Base-by-base conservation (phyloP, 2,329 filamentous ascomycete genomes). In the Penicillium sp. region DNA sequence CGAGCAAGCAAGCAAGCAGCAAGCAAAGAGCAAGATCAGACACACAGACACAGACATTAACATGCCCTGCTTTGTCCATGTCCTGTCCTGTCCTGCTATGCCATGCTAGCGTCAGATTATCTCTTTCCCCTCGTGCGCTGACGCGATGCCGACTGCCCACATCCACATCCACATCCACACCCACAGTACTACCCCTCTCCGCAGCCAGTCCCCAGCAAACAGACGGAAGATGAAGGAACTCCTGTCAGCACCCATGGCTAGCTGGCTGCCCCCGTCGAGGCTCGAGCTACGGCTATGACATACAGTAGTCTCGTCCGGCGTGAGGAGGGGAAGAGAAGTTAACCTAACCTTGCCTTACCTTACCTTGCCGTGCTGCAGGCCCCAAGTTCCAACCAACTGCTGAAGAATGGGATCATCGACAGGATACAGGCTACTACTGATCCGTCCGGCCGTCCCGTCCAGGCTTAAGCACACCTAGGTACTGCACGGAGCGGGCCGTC, bases 401-500 rank as follows among this genome's bases (percentile, higher is more conserved):
- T 58, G 56, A 58, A 58, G 48, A 58, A 58, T 46, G 38, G 38
- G 26, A 26, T n/a, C 48, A 52, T 26, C 26, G 1, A 26, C 26
- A 26, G 26, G 26, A 26, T 26, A 26, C 3, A 26, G 26, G 26
- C 26, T 26, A 26, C 26, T 6, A 26, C 26, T 26, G 26, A 26
- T 26, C 26, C 26, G 26, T 41, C 35, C 35, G 11, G 35, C 11
- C 35, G 35, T 41, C 35, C 35, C 35, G 35, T 41, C 35, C 35
- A 41, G 11, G 35, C 35, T 41, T 38, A 57, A 49, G 46, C 46
- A 51, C 48, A 47, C 35, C 15, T 41, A 2, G 26, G 26, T 26
- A 41, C 56, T 58, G 56, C 56, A 58, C 56, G 56, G 56, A 52
- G 56, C 56, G 56, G 56, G 56, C 56, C 56, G 56, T 48, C 52